Evolutionary conservation across 2,329 filamentous ascomycete genomes (phyloP).

Genomic region (Fusarium pilosicola): DNA sequence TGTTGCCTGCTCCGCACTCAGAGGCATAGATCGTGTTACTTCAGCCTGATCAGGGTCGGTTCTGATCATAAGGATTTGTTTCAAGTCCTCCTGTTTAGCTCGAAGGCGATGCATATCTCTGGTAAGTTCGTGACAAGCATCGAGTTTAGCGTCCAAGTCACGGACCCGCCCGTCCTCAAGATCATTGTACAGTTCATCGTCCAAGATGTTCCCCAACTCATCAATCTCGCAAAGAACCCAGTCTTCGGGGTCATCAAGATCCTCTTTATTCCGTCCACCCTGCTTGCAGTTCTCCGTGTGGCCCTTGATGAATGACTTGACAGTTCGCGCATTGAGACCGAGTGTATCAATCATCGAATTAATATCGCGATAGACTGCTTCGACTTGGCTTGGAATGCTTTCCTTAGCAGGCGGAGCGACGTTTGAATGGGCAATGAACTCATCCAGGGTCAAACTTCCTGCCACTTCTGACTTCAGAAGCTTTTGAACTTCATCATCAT

Average conservation of each 20-base stretch:
- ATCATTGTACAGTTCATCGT: conserved; percentile 69
- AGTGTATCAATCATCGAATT: conserved; percentile 95
- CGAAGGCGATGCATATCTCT: conserved; percentile 78
- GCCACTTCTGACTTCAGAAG: conserved; percentile 69
- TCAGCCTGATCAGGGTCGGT: conserved; percentile 74
- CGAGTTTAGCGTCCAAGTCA: conserved; percentile 74
- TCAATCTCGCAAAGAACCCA: conserved; percentile 83
- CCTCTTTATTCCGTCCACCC: conserved; percentile 67
- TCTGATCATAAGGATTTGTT: conserved; percentile 76
- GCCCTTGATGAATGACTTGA: conserved; percentile 73
- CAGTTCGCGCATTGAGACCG: conserved; percentile 80
- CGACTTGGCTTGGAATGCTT: conserved; percentile 70
- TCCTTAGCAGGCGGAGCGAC: conserved; percentile 63
- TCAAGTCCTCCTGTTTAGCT: conserved; percentile 80
- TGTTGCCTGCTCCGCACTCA: conserved; percentile 84
- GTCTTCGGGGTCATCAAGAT: conserved; percentile 74
- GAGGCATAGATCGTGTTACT: conserved; percentile 73
- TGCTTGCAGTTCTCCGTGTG: conserved; percentile 68
- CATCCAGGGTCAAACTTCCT: conserved; percentile 70
- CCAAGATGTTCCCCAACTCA: conserved; percentile 72
- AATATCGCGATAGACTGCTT: conserved; percentile 79
- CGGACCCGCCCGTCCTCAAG: conserved; percentile 76
- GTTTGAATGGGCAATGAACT: conserved; percentile 73
- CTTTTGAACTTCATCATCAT: conserved; percentile 74
- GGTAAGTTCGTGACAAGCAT: conserved; percentile 72